phyloP scores from a whole-genome alignment of 1,139 yeast genomes.

The Saccharomyces pastorianus region DNA sequence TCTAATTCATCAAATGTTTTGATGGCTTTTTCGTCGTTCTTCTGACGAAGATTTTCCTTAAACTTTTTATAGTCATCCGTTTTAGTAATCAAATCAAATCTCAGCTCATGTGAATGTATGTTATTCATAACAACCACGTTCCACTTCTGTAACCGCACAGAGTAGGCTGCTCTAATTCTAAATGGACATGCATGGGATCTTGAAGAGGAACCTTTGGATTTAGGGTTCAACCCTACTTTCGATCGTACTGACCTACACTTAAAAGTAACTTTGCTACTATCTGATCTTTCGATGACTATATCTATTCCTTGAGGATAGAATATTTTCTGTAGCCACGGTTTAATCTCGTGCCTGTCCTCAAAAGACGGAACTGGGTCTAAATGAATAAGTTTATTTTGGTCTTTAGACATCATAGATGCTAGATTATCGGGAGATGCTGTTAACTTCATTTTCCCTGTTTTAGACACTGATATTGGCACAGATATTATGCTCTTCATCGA shows the following conservation, averaged over 20 bases:
- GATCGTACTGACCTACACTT: slow-evolving; percentile 44
- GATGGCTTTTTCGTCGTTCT: slow-evolving; percentile 28
- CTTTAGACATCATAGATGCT: not conserved
- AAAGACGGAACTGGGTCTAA: slow-evolving; percentile 34
- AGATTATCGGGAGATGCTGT: slow-evolving; percentile 3
- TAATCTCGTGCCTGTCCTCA: slow-evolving; percentile 41
- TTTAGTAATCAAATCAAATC: slow-evolving; percentile 24
- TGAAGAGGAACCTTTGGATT: not conserved
- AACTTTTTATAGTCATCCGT: slow-evolving; percentile 32
- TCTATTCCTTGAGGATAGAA: slow-evolving; percentile 45
- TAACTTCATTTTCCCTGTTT: not conserved
- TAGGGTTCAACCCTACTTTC: slow-evolving; percentile 14
- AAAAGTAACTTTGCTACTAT: slow-evolving; percentile 55
- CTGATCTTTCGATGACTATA: slow-evolving; percentile 60
- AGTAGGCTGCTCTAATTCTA: slow-evolving; percentile 59
- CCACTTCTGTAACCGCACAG: slow-evolving; percentile 51
- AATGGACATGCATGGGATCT: slow-evolving; percentile 47
- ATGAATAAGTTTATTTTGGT: slow-evolving; percentile 22
- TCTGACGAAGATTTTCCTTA: slow-evolving; percentile 24
- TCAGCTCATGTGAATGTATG: slow-evolving; percentile 37
- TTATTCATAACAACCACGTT: slow-evolving; percentile 52
- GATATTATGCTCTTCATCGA: not conserved
- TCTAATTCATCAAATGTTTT: slow-evolving; percentile 32
- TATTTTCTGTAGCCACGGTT: slow-evolving; percentile 54
- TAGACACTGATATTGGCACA: not conserved